phyloP scores from a whole-genome alignment of 176 grass and related monocot species.

The Alloteropsis semialata region DNA sequence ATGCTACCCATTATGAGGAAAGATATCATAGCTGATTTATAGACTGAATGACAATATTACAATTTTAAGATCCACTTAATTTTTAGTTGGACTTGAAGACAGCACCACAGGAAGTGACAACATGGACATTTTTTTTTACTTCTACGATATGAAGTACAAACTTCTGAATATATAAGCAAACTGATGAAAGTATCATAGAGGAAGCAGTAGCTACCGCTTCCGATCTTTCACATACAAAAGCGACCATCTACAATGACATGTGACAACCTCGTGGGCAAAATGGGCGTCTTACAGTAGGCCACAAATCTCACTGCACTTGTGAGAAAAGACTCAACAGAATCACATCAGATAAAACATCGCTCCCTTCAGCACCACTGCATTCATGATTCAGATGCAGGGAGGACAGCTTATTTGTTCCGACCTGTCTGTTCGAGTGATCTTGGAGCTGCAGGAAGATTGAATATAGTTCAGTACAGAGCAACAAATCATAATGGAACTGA shows the following conservation, averaged over 20 bases:
- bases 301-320: constrained; percentile 36
- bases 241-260: constrained; percentile 37
- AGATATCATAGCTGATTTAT: background rate
- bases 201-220: background rate
- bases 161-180: constrained; percentile 22
- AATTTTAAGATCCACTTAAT: background rate
- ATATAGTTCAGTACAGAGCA: background rate
- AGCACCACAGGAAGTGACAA: background rate
- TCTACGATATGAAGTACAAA: constrained; percentile 1
- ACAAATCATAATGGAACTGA: background rate
- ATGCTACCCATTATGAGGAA: background rate
- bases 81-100: background rate
- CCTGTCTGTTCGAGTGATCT: constrained; percentile 19
- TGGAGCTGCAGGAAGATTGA: constrained; percentile 31
- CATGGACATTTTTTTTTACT: background rate
- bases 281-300: constrained; percentile 36
- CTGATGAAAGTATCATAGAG: constrained; percentile 16
- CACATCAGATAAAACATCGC: constrained; percentile 15
- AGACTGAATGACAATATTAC: background rate
- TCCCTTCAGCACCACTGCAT: background rate
- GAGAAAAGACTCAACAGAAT: constrained; percentile 10
- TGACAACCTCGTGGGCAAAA: constrained; percentile 37
- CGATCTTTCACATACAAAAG: constrained; percentile 26
- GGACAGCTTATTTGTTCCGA: constrained; percentile 24
- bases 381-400: background rate